Evolutionary conservation across 257 asterid species (phyloP), one percentile per base, ranked within the genome.

Genomic region (Jacaranda copaia): DNA sequence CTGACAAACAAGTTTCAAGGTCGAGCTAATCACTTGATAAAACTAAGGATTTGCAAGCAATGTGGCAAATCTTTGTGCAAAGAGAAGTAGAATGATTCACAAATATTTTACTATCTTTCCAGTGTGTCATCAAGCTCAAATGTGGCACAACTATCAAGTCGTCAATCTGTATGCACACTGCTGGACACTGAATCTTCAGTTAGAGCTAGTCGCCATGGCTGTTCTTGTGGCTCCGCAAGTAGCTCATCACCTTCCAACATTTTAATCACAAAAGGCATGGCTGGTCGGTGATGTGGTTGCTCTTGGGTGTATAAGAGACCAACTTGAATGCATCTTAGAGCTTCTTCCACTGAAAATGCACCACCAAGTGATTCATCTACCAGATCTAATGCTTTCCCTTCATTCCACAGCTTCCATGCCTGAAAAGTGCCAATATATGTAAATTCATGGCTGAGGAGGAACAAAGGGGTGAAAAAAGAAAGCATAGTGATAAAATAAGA

Each of bases 401-500:
- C 69, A n/a, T 43, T 58, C 75, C 74, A 76, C 61, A 67, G 67
- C 62, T 67, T 32, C 70, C 62, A 35, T 32, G 75, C 75, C 75
- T 77, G 76, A 58, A 66, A 42, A 14, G 0, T 42, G 8, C 46
- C 46, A 42, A 42, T 42, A 5, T 42, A 42, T 42, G 46, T 60
- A 51, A 15, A 3, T 39, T 4, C 13, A 42, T 42, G 46, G 46
- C 46, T 42, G 7, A 42, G 7, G 46, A 42, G 46, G 46, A 42
- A 42, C 4, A 6, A 4, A 51, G 13, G n/a, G 62, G 32, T 56
- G 36, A 56, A 56, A 13, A 20, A 5, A 52, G 59, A 13, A 52
- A 52, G 11, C 59, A 15, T n/a, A 4, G 59, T 52, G 19, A n/a
- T 52, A 52, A 52, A 52, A 52, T 25, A 25, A 25, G 32, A 25